phyloP scores from a whole-genome alignment of 1,284 basidiomycete species.

The Trichosporon sp. region DNA sequence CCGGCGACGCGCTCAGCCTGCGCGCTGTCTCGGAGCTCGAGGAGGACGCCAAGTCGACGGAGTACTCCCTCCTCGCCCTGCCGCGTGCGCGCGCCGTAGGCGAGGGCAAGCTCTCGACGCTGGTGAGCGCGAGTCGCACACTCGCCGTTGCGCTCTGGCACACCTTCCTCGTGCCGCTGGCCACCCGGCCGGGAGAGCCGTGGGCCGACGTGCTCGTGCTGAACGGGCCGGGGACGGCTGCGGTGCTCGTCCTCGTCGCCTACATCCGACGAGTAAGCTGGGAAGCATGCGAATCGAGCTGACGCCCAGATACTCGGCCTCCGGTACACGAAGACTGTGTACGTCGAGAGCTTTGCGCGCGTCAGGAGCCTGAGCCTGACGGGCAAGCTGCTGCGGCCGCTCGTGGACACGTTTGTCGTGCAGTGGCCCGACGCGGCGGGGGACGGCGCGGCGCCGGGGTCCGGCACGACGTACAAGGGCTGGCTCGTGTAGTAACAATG shows the following conservation, averaged over 20 bases:
- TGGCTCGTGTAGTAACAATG: slow-evolving; percentile 13
- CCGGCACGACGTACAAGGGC: slow-evolving; percentile 15
- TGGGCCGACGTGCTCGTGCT: slow-evolving; percentile 77
- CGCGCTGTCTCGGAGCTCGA: slow-evolving; percentile 58
- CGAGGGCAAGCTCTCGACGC: slow-evolving; percentile 66
- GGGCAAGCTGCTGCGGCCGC: slow-evolving; percentile 68
- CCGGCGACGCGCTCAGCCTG: slow-evolving; percentile 65
- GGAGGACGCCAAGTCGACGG: slow-evolving; percentile 32
- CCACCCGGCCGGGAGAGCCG: slow-evolving; percentile 36
- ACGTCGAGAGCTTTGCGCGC: slow-evolving; percentile 92
- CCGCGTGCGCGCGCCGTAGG: slow-evolving; percentile 82
- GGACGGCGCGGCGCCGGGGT: background rate
- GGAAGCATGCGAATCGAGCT: background rate
- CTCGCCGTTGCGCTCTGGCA: slow-evolving; percentile 59
- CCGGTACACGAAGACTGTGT: slow-evolving; percentile 69
- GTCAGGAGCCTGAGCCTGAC: slow-evolving; percentile 78
- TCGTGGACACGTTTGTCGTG: slow-evolving; percentile 82
- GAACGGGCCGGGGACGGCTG: slow-evolving; percentile 94
- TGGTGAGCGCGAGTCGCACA: slow-evolving; percentile 61
- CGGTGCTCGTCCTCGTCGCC: slow-evolving; percentile 68
- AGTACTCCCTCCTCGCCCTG: slow-evolving; percentile 58
- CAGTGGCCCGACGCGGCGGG: slow-evolving; percentile 70
- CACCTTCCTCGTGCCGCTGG: slow-evolving; percentile 56
- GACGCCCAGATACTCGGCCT: slow-evolving; percentile 73
- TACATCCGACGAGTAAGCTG: slow-evolving; percentile 68